Base-by-base conservation (phyloP, 371 early-diverging fungal genomes). In the Circinella minor region DNA sequence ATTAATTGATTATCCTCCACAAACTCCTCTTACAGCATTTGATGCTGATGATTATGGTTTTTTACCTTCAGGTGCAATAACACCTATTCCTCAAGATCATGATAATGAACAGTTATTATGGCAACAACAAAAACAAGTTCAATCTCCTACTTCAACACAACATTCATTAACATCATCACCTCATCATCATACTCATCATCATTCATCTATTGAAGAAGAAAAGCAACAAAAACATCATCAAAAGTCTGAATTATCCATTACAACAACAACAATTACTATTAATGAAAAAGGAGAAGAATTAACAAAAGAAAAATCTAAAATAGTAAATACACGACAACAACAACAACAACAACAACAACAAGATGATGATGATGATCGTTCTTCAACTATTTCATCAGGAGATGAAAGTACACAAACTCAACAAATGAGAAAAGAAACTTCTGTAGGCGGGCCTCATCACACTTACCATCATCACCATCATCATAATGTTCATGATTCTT, bases 1-100 rank as follows among this genome's bases (percentile, higher is more conserved):
- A 7, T 70, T 83, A 63, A 84, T 84, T 34, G 74, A 77, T 37
- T 61, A 59, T 36, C 68, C 61, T 54, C 63, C 61, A 39, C 68
- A 68, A 51, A 68, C 68, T 13, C 68, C 68, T 6, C 17, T 68
- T 7, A 57, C 57, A 57, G 57, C 57, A 10, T 36, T 47, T 18
- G 63, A 54, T 13, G 61, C 59, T 37, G 63, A 68, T 34, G 63
- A 68, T n/a, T 65, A 65, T 38, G 65, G 65, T n/a, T n/a, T 68
- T 15, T 46, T 46, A 5, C 14, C 63, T 63, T 63, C 63, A 20
- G 47, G 63, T 13, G 63, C 63, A 47, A 47, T 34, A 17, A 47
- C 63, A 13, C 63, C 63, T 17, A 47, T 63, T n/a, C 57, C 57
- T 10, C 57, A 57, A 34, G 57, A 57, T 27, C 27, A 27, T 27